phyloP scores from a whole-genome alignment of 306 rosid species.

The Inga oerstediana region DNA sequence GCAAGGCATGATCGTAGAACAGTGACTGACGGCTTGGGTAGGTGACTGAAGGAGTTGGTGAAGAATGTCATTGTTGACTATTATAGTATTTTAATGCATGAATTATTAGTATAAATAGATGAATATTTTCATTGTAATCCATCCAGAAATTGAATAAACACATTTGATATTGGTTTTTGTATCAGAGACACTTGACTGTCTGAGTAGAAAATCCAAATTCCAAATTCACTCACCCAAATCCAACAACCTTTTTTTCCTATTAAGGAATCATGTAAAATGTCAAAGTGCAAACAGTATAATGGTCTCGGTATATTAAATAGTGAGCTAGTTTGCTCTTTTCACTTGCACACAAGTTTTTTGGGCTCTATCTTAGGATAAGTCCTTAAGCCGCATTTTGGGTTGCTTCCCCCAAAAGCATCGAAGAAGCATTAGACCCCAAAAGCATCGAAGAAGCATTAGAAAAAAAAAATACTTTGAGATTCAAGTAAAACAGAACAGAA shows the following conservation, averaged over 20 bases:
- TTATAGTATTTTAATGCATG: no score
- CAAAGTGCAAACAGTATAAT: neutral
- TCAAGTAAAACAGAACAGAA: neutral
- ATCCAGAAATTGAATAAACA: no score
- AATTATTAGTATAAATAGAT: no score
- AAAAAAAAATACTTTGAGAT: neutral
- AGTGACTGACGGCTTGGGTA: no score
- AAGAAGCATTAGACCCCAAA: constrained; percentile 1
- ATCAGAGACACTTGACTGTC: neutral
- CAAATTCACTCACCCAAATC: neutral
- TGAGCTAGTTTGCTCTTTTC: neutral
- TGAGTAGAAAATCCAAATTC: neutral
- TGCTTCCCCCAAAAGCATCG: neutral
- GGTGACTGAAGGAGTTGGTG: no score
- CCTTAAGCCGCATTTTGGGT: neutral
- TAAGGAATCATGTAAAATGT: neutral
- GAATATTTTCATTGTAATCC: no score
- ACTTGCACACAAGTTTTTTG: neutral
- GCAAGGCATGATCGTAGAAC: no score
- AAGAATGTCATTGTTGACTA: no score
- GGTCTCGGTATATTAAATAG: neutral
- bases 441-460: constrained; percentile 5
- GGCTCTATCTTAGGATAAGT: neutral
- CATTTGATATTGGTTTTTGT: no score
- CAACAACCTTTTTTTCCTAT: neutral